These are phyloP conservation scores for Pseudogymnoascus sp. DNA, from an alignment of 2,329 filamentous ascomycete genomes.

Conservation along the genomic window DNA sequence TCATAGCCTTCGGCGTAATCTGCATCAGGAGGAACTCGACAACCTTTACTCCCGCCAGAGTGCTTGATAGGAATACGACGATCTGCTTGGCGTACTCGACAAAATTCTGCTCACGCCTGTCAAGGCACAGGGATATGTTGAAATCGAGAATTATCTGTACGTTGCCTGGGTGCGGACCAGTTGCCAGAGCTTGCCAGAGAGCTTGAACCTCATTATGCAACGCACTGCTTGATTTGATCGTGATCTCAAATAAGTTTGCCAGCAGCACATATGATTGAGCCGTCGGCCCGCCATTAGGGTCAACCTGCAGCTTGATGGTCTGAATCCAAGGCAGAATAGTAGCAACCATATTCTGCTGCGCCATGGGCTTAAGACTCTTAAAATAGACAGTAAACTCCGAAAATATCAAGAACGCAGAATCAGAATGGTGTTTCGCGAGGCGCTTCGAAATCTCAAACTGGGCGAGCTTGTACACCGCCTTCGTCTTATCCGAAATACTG, in stretches of 20 bases:
- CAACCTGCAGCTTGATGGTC: constrained; percentile 81
- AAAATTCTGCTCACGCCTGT: constrained; percentile 93
- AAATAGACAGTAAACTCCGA: constrained; percentile 94
- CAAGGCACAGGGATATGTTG: constrained; percentile 87
- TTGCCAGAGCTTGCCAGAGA: constrained; percentile 91
- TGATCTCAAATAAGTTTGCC: constrained; percentile 92
- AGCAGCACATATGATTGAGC: constrained; percentile 89
- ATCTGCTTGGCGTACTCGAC: constrained; percentile 98
- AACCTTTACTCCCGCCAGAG: constrained; percentile 75
- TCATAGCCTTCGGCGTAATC: constrained; percentile 93
- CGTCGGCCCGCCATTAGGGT: constrained; percentile 84
- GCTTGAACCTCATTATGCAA: constrained; percentile 96
- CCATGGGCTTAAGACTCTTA: constrained; percentile 71
- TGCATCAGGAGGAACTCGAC: constrained; percentile 89
- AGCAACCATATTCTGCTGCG: constrained; percentile 88
- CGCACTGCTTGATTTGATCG: constrained; percentile 78
- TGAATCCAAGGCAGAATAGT: constrained; percentile 96
- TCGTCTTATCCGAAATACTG: constrained; percentile 96
- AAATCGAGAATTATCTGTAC: constrained; percentile 93
- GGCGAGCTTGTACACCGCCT: constrained; percentile 92
- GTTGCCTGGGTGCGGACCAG: constrained; percentile 85
- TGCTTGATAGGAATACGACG: constrained; percentile 90
- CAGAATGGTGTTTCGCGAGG: constrained; percentile 78
- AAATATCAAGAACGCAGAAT: constrained; percentile 87
- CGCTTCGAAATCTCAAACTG: constrained; percentile 95